These are phyloP conservation scores for Parasarocladium wereldwijsianum DNA, from an alignment of 2,329 filamentous ascomycete genomes.

Conservation along the genomic window DNA sequence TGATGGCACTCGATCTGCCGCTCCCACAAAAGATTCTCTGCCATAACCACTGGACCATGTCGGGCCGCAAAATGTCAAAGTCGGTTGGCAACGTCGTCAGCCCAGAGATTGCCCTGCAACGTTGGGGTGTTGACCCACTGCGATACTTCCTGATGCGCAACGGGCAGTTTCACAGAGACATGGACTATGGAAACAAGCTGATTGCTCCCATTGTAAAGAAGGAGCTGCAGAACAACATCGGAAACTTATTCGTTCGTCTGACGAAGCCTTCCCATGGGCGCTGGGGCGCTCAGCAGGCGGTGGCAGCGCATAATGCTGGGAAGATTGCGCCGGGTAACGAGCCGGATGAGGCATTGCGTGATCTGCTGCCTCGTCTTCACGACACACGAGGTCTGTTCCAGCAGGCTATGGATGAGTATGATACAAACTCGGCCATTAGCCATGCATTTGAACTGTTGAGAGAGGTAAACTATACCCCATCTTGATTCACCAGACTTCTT, in stretches of 20 bases:
- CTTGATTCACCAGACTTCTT: neutral
- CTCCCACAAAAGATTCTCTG: constrained; percentile 68
- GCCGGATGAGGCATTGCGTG: too few relatives aligned
- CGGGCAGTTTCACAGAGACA: constrained; percentile 62
- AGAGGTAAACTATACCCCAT: constrained; percentile 26
- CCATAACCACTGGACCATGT: constrained; percentile 93
- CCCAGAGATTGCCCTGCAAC: constrained; percentile 77
- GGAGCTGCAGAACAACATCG: constrained; percentile 59
- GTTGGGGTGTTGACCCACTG: constrained; percentile 77
- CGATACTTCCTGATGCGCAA: constrained; percentile 78
- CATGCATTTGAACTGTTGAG: constrained; percentile 47
- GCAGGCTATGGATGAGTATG: constrained; percentile 44
- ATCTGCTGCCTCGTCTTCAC: neutral
- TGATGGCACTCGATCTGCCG: constrained; percentile 74
- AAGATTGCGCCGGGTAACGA: neutral
- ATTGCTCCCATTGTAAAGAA: constrained; percentile 71
- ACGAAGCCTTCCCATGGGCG: constrained; percentile 39
- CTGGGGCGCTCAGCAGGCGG: too few relatives aligned
- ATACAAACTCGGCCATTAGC: constrained; percentile 51
- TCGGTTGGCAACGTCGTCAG: constrained; percentile 91
- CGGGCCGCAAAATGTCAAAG: constrained; percentile 89
- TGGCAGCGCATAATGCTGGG: constrained; percentile 13
- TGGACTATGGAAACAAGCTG: constrained; percentile 68
- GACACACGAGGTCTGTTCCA: too few relatives aligned
- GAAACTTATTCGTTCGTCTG: constrained; percentile 65